A percentile compares a stretch with the other conserved stretches of the same genome.
These are phyloP conservation scores for Marasmius oreades DNA, from an alignment of 1,284 basidiomycete species.

Conservation along the genomic window DNA sequence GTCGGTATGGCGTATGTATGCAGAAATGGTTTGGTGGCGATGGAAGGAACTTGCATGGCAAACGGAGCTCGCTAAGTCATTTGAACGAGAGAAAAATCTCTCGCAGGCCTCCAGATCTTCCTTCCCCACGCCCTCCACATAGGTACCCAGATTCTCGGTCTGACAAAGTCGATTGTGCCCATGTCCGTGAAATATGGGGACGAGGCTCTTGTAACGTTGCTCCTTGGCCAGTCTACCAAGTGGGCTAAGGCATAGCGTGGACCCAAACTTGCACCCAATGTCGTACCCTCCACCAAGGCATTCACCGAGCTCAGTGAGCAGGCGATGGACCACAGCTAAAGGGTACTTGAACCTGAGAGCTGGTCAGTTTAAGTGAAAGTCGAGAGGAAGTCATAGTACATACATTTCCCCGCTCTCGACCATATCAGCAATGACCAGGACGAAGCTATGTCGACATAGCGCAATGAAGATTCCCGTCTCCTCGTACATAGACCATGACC, in stretches of 20 bases:
- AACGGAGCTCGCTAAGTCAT: slow-evolving; percentile 11
- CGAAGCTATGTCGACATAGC: slow-evolving; percentile 19
- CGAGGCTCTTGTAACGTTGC: slow-evolving; percentile 7
- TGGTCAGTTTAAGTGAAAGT: not conserved
- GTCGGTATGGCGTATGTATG: slow-evolving; percentile 16
- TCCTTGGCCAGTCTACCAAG: slow-evolving; percentile 8
- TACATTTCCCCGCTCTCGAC: slow-evolving; percentile 20
- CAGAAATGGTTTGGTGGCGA: slow-evolving; percentile 15
- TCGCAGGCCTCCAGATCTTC: slow-evolving; percentile 8
- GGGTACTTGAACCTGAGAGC: slow-evolving; percentile 31
- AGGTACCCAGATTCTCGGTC: slow-evolving; percentile 10
- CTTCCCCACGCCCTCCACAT: slow-evolving; percentile 7
- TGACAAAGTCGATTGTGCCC: slow-evolving; percentile 20
- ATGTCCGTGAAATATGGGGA: slow-evolving; percentile 19
- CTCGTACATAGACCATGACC: slow-evolving; percentile 20
- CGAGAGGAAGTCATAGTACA: slow-evolving; percentile 4
- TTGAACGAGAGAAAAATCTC: slow-evolving; percentile 15
- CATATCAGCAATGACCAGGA: slow-evolving; percentile 19
- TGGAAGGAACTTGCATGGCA: slow-evolving; percentile 14
- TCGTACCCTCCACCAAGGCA: slow-evolving; percentile 25
- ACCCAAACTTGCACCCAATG: slow-evolving; percentile 17
- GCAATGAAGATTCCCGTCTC: slow-evolving; percentile 17
- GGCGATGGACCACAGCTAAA: slow-evolving; percentile 22
- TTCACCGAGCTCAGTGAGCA: slow-evolving; percentile 23
- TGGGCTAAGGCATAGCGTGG: slow-evolving; percentile 11